Conservation (phyloP, 306 rosid species). For the Dryas octopetala region DNA sequence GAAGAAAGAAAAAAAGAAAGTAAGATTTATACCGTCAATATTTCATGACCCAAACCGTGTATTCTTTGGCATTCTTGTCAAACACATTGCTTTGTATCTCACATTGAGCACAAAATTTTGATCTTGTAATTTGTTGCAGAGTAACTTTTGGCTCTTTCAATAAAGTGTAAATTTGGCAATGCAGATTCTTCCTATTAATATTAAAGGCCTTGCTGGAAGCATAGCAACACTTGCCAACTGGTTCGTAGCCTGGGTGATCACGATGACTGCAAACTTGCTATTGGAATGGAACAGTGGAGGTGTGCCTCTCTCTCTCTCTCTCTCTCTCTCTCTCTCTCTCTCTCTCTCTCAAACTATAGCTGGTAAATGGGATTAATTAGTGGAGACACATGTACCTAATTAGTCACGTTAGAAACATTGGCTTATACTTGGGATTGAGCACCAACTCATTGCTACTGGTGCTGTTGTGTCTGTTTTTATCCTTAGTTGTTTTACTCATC, state of each 20-base stretch:
- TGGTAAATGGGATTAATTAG: no score
- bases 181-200: slow-evolving; percentile 90
- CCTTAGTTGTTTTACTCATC: not conserved
- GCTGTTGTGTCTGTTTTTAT: not conserved
- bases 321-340: not conserved
- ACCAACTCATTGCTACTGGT: not conserved
- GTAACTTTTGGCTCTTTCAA: slow-evolving; percentile 7
- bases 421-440: not conserved
- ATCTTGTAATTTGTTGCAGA: slow-evolving; percentile 15
- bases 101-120: not conserved
- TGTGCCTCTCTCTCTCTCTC: slow-evolving; percentile 33
- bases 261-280: slow-evolving; percentile 86
- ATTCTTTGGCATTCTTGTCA: not conserved
- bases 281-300: slow-evolving; percentile 90
- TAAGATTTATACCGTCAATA: not conserved
- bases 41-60: not conserved
- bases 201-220: slow-evolving; percentile 95
- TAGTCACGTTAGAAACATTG: not conserved
- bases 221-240: slow-evolving; percentile 92
- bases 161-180: slow-evolving; percentile 12
- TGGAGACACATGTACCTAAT: no score
- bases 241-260: slow-evolving; percentile 67
- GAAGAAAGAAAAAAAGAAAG: not conserved
- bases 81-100: no score
- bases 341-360: not conserved